Evolutionary conservation across 163 green algal genomes (phyloP).

Genomic region (Coccomyxa subellipsoidea): DNA sequence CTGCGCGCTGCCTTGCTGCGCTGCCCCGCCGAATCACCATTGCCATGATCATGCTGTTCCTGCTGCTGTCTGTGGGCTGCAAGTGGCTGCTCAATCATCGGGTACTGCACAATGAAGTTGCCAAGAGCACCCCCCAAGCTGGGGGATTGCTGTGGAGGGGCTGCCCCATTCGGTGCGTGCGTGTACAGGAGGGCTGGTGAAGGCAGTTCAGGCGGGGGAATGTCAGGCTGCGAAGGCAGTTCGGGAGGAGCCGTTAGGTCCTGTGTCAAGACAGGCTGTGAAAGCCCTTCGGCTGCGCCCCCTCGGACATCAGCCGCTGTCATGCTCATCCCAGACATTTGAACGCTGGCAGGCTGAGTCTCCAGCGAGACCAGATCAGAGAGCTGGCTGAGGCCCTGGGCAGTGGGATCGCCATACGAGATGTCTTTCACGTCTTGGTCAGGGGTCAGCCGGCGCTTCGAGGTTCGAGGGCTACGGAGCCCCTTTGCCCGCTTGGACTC

Average conservation of each 20-base stretch:
- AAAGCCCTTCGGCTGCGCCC: not conserved
- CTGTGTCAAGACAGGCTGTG: not conserved
- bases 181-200: not conserved
- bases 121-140: not conserved
- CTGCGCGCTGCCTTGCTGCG: conserved; percentile 44
- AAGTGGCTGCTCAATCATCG: not conserved
- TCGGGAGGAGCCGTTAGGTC: not conserved
- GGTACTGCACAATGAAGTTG: not conserved
- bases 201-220: not conserved
- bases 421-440: not conserved
- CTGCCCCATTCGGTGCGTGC: not conserved
- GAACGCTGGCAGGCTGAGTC: not conserved
- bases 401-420: not conserved
- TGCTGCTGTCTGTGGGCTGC: not conserved
- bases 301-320: not conserved
- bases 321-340: not conserved
- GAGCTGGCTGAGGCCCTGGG: not conserved
- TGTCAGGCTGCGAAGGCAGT: conserved; percentile 3
- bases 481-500: conserved; percentile 6
- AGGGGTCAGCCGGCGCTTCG: not conserved
- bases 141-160: not conserved
- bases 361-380: not conserved
- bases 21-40: not conserved
- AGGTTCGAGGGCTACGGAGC: not conserved
- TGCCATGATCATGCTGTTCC: not conserved